These are phyloP conservation scores for Hyphopichia fennica DNA, from an alignment of 1,139 yeast species.

Conservation along the genomic window DNA sequence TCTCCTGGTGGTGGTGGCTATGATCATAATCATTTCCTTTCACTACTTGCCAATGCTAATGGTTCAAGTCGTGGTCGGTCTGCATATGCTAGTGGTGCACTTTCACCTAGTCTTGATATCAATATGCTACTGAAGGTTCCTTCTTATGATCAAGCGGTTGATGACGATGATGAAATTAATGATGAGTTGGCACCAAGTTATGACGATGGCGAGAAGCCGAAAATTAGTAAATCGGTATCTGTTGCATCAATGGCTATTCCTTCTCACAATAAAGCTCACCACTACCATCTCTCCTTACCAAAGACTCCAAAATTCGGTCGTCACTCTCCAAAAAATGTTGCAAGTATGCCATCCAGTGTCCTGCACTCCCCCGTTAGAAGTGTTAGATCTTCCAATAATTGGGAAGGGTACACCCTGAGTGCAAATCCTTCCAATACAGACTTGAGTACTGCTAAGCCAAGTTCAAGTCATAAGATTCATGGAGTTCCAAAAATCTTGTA, in stretches of 20 bases:
- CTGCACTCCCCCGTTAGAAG: not conserved
- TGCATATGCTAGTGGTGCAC: not conserved
- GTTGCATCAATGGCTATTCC: not conserved
- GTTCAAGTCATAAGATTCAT: slow-evolving; percentile 1
- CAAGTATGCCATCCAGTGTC: not conserved
- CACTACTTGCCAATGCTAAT: slow-evolving; percentile 5
- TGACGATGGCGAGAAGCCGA: slow-evolving; percentile 7
- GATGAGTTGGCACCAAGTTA: slow-evolving; percentile 38
- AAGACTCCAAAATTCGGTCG: slow-evolving; percentile 1
- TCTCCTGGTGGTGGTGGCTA: not conserved
- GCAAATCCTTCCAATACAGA: not conserved
- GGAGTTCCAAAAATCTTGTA: slow-evolving; percentile 4
- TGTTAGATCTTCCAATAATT: not conserved
- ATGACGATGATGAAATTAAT: slow-evolving; percentile 18
- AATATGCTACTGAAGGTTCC: slow-evolving; percentile 31
- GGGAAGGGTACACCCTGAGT: not conserved
- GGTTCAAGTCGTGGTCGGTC: slow-evolving; percentile 2
- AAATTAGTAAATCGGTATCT: not conserved
- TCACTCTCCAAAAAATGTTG: not conserved
- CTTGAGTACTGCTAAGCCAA: not conserved
- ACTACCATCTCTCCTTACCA: slow-evolving; percentile 2
- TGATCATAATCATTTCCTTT: slow-evolving; percentile 1
- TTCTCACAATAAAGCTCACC: not conserved
- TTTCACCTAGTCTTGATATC: slow-evolving; percentile 20
- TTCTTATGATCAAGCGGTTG: slow-evolving; percentile 36